Evolutionary conservation across 345 rosid species (phyloP).

Genomic region (Acer campestre): DNA sequence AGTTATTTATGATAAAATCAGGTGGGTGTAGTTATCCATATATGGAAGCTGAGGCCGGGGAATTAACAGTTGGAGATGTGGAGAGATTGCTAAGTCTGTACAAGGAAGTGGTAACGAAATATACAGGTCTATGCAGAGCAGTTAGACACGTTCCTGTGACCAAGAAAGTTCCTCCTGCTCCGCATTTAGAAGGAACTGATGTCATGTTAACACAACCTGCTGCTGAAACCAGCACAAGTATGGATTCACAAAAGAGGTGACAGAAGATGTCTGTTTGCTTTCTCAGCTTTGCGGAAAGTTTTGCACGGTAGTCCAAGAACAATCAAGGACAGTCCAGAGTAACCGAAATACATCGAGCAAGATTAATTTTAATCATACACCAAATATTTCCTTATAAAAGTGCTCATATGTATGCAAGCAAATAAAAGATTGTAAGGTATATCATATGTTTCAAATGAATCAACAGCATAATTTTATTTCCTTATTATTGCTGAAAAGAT

Average conservation of each 20-base stretch:
- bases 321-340: neutral
- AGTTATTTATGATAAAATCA: slow-evolving; percentile 14
- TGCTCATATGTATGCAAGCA: too few species aligned
- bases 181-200: slow-evolving; percentile 9
- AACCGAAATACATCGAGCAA: neutral
- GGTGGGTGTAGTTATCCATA: slow-evolving; percentile 45
- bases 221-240: slow-evolving; percentile 14
- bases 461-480: neutral
- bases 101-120: slow-evolving; percentile 59
- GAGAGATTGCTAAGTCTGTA: slow-evolving; percentile 49
- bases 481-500: neutral
- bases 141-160: slow-evolving; percentile 32
- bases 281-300: neutral
- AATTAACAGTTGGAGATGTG: slow-evolving; percentile 49
- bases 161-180: slow-evolving; percentile 21
- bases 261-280: slow-evolving; percentile 13
- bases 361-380: neutral
- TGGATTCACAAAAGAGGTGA: neutral
- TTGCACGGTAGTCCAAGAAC: neutral
- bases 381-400: too few species aligned
- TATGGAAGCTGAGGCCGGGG: slow-evolving; percentile 53
- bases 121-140: slow-evolving; percentile 35
- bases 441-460: too few species aligned
- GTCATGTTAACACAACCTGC: neutral
- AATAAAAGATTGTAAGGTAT: too few species aligned